phyloP scores from a whole-genome alignment of 345 rosid genomes.

The Sonneratia caseolaris region DNA sequence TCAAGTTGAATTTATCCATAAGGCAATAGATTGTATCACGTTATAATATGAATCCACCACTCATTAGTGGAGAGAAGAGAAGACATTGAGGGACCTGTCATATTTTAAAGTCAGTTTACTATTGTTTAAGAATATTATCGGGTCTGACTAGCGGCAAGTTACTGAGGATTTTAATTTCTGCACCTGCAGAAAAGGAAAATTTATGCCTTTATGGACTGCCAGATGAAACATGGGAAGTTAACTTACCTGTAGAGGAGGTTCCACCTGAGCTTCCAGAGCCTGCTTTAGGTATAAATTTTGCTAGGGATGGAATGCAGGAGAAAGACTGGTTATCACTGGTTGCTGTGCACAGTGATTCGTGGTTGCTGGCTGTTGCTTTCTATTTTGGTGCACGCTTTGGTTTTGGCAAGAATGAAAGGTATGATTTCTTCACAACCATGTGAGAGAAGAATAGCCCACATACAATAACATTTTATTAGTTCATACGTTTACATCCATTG shows the following conservation, averaged over 20 bases:
- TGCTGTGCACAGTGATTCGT: constrained; percentile 98
- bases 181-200: constrained; percentile 78
- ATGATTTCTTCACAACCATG: constrained; percentile 1
- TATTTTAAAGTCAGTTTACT: not conserved
- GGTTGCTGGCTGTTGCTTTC: constrained; percentile 95
- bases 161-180: not conserved
- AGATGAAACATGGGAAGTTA: constrained; percentile 95
- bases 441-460: not conserved
- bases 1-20: not conserved
- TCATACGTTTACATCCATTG: not conserved
- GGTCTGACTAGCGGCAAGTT: not conserved
- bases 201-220: constrained; percentile 95
- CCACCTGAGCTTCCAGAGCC: constrained; percentile 99
- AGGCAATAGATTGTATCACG: not conserved
- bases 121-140: not conserved
- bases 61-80: not conserved
- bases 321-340: constrained; percentile 96
- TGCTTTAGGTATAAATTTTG: constrained; percentile 91
- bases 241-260: constrained; percentile 97
- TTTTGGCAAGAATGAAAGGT: constrained; percentile 98
- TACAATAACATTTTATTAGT: not conserved
- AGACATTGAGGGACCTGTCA: not conserved
- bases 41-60: no score
- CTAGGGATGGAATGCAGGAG: constrained; percentile 99
- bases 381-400: constrained; percentile 99